Evolutionary conservation across 2,329 filamentous ascomycete genomes (phyloP).

Genomic region (Fusarium sp.): DNA sequence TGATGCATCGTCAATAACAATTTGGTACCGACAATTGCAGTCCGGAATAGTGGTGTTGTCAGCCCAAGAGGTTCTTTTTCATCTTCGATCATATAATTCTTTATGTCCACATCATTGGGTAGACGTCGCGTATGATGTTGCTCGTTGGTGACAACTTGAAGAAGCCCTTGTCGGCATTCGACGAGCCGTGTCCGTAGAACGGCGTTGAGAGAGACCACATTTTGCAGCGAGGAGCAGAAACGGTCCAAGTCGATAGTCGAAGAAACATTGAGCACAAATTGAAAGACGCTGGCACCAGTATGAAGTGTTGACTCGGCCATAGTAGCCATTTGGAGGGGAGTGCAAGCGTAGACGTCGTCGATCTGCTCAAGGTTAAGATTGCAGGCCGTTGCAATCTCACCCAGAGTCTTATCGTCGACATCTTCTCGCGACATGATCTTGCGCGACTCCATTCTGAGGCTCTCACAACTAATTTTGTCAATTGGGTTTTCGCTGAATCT

Average conservation of each 20-base stretch:
- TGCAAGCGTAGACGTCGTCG: conserved; percentile 19
- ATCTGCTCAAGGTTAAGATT: conserved; percentile 10
- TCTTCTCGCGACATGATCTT: neutral
- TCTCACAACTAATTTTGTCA: too few species aligned
- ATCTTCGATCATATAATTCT: neutral
- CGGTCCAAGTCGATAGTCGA: conserved; percentile 2
- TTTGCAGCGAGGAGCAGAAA: neutral
- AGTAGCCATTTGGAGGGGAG: conserved; percentile 9
- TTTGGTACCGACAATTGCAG: too few species aligned
- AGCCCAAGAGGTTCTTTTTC: neutral
- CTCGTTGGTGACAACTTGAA: conserved; percentile 18
- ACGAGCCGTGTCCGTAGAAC: conserved; percentile 11
- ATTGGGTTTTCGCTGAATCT: too few species aligned
- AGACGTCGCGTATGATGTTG: neutral
- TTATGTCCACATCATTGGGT: neutral
- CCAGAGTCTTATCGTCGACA: conserved; percentile 2
- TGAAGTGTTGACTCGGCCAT: conserved; percentile 12
- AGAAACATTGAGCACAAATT: conserved; percentile 4
- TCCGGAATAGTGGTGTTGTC: too few species aligned
- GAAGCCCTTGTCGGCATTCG: conserved; percentile 7
- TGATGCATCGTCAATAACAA: too few species aligned
- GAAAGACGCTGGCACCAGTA: conserved; percentile 6
- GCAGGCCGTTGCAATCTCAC: conserved; percentile 11
- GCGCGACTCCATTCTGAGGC: too few species aligned
- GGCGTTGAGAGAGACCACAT: conserved; percentile 1